Conservation (phyloP, 192 early-diverging fungal species). For the Coemansia sp. region DNA sequence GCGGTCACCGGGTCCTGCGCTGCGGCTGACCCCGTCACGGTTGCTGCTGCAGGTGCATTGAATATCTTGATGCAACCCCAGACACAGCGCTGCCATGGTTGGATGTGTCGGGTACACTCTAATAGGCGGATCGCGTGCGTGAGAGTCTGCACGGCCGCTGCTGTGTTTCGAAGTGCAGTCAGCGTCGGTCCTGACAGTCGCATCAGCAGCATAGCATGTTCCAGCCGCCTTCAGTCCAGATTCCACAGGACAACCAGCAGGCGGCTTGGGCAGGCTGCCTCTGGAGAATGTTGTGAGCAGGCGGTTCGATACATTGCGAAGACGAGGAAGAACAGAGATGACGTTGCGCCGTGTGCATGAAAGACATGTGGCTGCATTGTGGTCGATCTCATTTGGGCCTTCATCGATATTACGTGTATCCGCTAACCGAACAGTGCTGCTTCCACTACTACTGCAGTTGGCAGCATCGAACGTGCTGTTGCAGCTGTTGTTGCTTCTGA, state of each 20-base stretch:
- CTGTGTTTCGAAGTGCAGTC: not conserved
- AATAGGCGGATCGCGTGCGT: slow-evolving; percentile 21
- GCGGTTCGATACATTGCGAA: slow-evolving; percentile 38
- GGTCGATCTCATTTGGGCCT: slow-evolving; percentile 17
- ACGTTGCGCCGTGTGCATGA: slow-evolving; percentile 45
- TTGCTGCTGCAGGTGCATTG: slow-evolving; percentile 10
- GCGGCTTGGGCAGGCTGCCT: slow-evolving; percentile 22
- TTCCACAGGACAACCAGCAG: slow-evolving; percentile 18
- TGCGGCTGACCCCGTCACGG: slow-evolving; percentile 11
- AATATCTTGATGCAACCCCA: slow-evolving; percentile 15
- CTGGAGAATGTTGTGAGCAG: slow-evolving; percentile 30
- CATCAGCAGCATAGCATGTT: not conserved
- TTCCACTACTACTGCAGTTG: slow-evolving; percentile 7
- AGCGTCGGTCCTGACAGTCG: not conserved
- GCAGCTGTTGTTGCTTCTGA: slow-evolving; percentile 25
- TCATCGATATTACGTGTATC: not conserved
- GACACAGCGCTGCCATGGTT: slow-evolving; percentile 33
- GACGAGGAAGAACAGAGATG: slow-evolving; percentile 40
- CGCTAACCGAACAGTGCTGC: slow-evolving; percentile 14
- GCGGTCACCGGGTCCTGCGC: slow-evolving; percentile 6
- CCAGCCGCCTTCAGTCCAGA: slow-evolving; percentile 13
- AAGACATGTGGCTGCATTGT: slow-evolving; percentile 33
- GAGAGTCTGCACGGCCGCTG: slow-evolving; percentile 5
- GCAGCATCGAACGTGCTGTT: slow-evolving; percentile 5
- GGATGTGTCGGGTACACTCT: slow-evolving; percentile 26